Base-by-base conservation (phyloP, 257 asterid species). In the Salvia miltiorrhiza region DNA sequence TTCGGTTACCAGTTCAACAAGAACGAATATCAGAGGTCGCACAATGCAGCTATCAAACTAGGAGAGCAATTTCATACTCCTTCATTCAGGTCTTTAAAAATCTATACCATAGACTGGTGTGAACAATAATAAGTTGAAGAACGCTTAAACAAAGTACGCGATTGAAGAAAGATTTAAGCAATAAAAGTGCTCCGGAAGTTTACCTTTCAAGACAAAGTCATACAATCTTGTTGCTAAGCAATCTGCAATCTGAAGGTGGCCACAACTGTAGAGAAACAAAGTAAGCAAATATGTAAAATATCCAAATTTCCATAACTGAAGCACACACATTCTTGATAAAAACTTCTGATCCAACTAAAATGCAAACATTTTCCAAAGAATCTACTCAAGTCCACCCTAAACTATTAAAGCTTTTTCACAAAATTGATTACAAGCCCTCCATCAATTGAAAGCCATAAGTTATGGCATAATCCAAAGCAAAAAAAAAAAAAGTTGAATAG, bases 171-270 rank as follows among this genome's bases (percentile, higher is more conserved):
- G 26, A 30, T 0, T 39, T 21, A 9, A 9, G 55, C 52, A 20
- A 32, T 16, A 59, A 17, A 65, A 40, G 21, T 62, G 44, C 41
- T 28, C 43, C 1, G 56, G 12, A 40, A 53, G n/a, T 44, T 26
- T 74, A 76, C 71, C 92, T 76, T 59, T 26, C 63, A 64, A 45
- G 67, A 26, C 67, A 48, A 54, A 71, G 64, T 71, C 77, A 71
- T 44, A 33, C 32, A 58, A 57, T 71, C 35, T 69, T 66, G 64
- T 73, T 73, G 60, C 75, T 78, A 45, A 82, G 41, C 16, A 78
- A 81, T 75, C 83, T 78, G 69, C 81, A 77, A 70, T 84, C 84
- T 76, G 77, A 47, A 30, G 76, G 82, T 45, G 96, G 93, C 93
- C 95, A 87, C 17, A 82, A 59, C 90, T 86, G 79, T 23, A 64